Conservation (phyloP, 2,329 filamentous ascomycete genomes). For the Aspergillus ibericus region DNA sequence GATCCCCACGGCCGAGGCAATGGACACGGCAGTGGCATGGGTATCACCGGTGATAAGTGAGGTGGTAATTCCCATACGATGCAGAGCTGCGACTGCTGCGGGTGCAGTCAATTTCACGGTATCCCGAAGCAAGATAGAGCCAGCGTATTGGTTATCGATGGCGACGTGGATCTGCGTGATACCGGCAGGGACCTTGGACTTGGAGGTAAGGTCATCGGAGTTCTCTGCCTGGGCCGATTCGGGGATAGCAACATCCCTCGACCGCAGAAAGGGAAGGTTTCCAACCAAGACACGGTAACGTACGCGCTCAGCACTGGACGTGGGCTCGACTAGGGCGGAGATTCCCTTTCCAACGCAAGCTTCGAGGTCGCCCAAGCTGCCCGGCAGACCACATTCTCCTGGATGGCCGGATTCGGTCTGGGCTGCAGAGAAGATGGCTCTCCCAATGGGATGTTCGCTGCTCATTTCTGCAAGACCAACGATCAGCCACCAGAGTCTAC, state of each 20-base stretch:
- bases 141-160: constrained; percentile 77
- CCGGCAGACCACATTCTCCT: constrained; percentile 72
- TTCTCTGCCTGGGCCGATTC: constrained; percentile 39
- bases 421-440: constrained; percentile 74
- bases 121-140: constrained; percentile 80
- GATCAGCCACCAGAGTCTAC: constrained; percentile 89
- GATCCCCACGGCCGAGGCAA: constrained; percentile 82
- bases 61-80: constrained; percentile 79
- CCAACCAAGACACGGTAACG: constrained; percentile 81
- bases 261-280: constrained; percentile 73
- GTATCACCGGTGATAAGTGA: constrained; percentile 96
- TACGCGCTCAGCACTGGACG: constrained; percentile 63
- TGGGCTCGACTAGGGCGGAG: constrained; percentile 76
- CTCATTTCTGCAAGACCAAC: constrained; percentile 93
- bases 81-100: constrained; percentile 76
- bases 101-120: constrained; percentile 85
- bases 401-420: constrained; percentile 73
- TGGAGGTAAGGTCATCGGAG: constrained; percentile 28
- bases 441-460: constrained; percentile 94
- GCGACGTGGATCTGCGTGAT: constrained; percentile 91
- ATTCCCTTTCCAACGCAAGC: constrained; percentile 83
- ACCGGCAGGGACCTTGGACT: constrained; percentile 55
- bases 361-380: constrained; percentile 81
- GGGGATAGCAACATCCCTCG: constrained; percentile 62
- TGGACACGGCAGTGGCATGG: constrained; percentile 75